Percentiles rank a stretch among this genome's conserved stretches.
Conservation (phyloP, 208 protist genomes). For the Jaenimonas drosophilae region DNA sequence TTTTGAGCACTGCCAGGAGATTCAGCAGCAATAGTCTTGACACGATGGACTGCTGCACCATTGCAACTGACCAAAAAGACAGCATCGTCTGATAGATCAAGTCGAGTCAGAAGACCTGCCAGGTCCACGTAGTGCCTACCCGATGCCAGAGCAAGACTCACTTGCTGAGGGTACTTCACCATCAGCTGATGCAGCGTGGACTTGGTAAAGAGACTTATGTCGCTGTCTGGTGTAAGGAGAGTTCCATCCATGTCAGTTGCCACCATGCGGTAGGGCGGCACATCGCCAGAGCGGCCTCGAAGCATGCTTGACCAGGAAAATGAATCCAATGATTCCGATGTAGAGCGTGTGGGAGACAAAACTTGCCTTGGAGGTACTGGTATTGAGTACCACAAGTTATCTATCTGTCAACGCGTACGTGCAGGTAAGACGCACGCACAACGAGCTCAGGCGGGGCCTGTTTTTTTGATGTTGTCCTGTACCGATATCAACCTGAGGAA, state of each 20-base stretch:
- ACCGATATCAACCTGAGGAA: too few species aligned
- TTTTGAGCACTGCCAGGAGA: not conserved
- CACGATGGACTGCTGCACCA: constrained; percentile 4
- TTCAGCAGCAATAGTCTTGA: too few species aligned
- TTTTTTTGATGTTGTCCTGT: too few species aligned
- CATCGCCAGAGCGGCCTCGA: too few species aligned
- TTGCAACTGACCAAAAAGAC: constrained; percentile 9
- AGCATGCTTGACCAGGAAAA: too few species aligned
- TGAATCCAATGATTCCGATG: too few species aligned
- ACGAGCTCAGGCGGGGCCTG: too few species aligned
- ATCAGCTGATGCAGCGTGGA: not conserved
- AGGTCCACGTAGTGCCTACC: constrained; percentile 7
- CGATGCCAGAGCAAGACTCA: constrained; percentile 3
- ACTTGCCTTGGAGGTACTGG: too few species aligned
- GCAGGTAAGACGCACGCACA: too few species aligned
- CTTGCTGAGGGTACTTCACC: not conserved
- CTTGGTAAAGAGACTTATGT: not conserved
- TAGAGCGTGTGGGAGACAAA: too few species aligned
- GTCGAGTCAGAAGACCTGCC: constrained; percentile 1
- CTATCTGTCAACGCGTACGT: too few species aligned
- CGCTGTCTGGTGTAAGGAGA: not conserved
- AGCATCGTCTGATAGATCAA: constrained; percentile 1
- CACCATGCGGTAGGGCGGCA: constrained; percentile 1
- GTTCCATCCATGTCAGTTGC: constrained; percentile 9
- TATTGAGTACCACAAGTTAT: too few species aligned